Percentiles rank a stretch among this genome's conserved stretches.
Conservation (phyloP, 2,329 filamentous ascomycete species). For the Trichoderma sp. region DNA sequence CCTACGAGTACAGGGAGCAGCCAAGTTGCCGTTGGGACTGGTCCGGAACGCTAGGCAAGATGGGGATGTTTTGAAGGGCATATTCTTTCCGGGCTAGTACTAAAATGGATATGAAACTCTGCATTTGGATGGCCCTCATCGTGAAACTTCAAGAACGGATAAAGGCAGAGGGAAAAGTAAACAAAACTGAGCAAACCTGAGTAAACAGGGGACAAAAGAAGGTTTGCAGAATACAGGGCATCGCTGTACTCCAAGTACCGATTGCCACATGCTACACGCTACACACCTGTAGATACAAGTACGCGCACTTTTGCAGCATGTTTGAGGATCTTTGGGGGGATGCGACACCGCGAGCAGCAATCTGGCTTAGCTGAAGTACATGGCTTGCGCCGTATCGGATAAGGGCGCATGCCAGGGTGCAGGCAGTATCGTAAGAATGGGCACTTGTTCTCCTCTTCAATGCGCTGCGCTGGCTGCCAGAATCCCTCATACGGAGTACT, state of each 20-base stretch:
- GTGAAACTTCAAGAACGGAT: background rate
- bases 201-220: background rate
- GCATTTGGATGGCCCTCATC: background rate
- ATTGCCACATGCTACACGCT: background rate
- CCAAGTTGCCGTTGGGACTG: background rate
- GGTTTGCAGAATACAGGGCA: background rate
- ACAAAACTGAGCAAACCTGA: background rate
- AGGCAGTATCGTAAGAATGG: background rate
- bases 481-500: slow-evolving; percentile 22
- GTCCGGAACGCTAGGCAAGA: background rate
- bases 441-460: background rate
- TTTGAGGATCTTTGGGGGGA: background rate
- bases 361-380: background rate
- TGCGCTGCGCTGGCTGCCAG: background rate
- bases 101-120: background rate
- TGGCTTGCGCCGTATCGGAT: slow-evolving; percentile 21
- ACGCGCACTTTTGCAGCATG: background rate
- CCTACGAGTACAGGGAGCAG: background rate
- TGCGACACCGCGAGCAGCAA: background rate
- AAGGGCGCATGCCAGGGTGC: slow-evolving; percentile 6
- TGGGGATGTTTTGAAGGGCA: background rate
- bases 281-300: background rate
- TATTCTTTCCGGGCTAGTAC: background rate
- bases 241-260: background rate
- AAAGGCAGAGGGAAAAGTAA: background rate